These are phyloP conservation scores for Heracleum sosnowskyi DNA, from an alignment of 129 eudicot species.

Conservation along the genomic window DNA sequence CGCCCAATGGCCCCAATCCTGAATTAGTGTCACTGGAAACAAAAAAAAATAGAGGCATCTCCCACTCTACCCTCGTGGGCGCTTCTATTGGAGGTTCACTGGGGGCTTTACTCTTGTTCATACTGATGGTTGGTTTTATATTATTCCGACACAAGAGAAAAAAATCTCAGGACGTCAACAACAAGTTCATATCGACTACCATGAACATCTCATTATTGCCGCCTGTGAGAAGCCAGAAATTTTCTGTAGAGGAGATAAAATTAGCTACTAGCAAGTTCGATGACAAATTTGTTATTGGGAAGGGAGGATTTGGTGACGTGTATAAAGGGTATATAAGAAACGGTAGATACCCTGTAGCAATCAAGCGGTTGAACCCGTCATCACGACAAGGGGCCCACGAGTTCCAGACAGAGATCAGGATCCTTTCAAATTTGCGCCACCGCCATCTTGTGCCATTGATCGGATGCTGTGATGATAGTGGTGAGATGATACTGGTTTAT, in stretches of 20 bases:
- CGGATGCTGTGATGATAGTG: slow-evolving; percentile 22
- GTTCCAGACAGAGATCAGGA: slow-evolving; percentile 17
- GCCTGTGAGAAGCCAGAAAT: neutral
- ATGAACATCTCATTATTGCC: neutral
- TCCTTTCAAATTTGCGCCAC: slow-evolving; percentile 18
- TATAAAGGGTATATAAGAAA: slow-evolving; percentile 22
- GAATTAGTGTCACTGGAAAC: neutral
- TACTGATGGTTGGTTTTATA: neutral
- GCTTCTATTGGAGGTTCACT: neutral
- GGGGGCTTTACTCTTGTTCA: neutral
- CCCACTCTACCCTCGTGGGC: neutral
- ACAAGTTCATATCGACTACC: neutral
- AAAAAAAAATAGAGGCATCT: neutral
- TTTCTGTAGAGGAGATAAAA: slow-evolving; percentile 18
- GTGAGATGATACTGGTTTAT: slow-evolving; percentile 26
- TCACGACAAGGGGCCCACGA: slow-evolving; percentile 21
- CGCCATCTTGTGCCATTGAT: slow-evolving; percentile 23
- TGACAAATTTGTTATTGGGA: slow-evolving; percentile 10
- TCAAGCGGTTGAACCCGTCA: slow-evolving; percentile 20
- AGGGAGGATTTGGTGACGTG: slow-evolving; percentile 25
- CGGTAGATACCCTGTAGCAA: slow-evolving; percentile 14
- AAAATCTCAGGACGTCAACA: neutral
- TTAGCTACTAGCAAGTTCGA: slow-evolving; percentile 18
- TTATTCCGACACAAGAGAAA: neutral
- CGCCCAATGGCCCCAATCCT: neutral